These are phyloP conservation scores for Picea abies DNA, from an alignment of 83 land plant species.

Conservation along the genomic window DNA sequence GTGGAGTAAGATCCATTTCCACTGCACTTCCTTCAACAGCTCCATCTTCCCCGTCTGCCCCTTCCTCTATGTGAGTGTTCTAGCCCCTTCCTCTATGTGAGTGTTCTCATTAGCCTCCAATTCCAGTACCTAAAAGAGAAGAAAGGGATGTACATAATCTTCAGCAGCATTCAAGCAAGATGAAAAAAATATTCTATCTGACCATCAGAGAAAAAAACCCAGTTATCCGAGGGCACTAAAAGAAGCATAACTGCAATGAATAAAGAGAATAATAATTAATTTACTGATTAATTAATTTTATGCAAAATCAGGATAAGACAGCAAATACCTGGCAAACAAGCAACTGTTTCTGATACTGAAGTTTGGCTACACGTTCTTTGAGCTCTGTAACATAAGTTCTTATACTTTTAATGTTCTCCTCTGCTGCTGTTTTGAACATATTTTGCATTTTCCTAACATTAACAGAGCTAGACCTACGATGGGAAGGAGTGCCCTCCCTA, in stretches of 20 bases:
- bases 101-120: slow-evolving; percentile 75
- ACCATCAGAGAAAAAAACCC: too few relatives aligned
- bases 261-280: too few relatives aligned
- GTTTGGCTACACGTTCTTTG: slow-evolving; percentile 97
- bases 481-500: slow-evolving; percentile 63
- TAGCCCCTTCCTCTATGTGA: slow-evolving; percentile 16
- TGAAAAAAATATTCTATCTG: not conserved
- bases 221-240: not conserved
- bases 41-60: slow-evolving; percentile 36
- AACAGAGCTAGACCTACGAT: slow-evolving; percentile 86
- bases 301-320: not conserved
- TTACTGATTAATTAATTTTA: too few relatives aligned
- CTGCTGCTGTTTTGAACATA: slow-evolving; percentile 97
- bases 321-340: slow-evolving; percentile 91
- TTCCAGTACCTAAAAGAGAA: slow-evolving; percentile 75
- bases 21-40: slow-evolving; percentile 37
- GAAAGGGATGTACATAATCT: not conserved
- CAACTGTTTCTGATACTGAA: slow-evolving; percentile 96
- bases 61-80: not conserved
- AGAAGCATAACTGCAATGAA: too few relatives aligned
- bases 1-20: slow-evolving; percentile 22
- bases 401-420: slow-evolving; percentile 95
- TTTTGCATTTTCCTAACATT: slow-evolving; percentile 97
- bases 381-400: slow-evolving; percentile 94
- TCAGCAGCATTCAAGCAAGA: not conserved